Base-by-base conservation (phyloP, 176 grass and related monocot genomes). In the Chrysopogon serrulatus region DNA sequence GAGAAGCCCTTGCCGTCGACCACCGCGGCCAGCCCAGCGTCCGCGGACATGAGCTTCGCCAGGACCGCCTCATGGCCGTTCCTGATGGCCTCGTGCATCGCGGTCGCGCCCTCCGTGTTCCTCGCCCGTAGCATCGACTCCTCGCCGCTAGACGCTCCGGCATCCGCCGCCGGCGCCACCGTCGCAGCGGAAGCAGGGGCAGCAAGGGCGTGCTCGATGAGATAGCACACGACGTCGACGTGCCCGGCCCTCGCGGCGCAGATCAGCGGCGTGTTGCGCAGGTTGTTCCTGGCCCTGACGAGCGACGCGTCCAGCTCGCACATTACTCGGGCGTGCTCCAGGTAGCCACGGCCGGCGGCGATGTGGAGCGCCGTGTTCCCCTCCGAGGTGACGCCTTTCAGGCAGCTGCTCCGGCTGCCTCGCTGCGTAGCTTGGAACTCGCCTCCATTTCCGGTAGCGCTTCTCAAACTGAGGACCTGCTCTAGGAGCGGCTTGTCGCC, bases 21-120 rank as follows among this genome's bases (percentile, higher is more conserved):
- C 74, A 63, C 49, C 0, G 67, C 63, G 21, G 88, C 88, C 60
- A 87, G 67, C 8, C 35, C 17, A 3, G 9, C 48, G 3, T 78
- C 80, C 2, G 33, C 64, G 6, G 42, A 37, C 79, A 87, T 18
- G 53, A 91, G 85, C 24, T 26, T 30, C 13, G 74, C 16, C 23
- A 91, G 56, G 6, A 87, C 78, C 14, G 24, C 12, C 3, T 2
- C 41, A 21, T 87, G 62, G 24, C 83, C 79, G 51, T 78, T 76
- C 63, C 79, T 65, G 60, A 74, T 59, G 26, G 84, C 84, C 59
- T 79, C 78, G 14, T 87, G 88, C 35, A 90, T 80, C 3, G 83
- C 84, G 1, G 84, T 90, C 4, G 59, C 64, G 0, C 88, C 88
- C 10, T 59, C 74, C 2, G 21, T 37, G 42, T 89, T 89, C 80